Evolutionary conservation across 495 filamentous ascomycete species (phyloP).

Genomic region (Trichoderma asperelloides): DNA sequence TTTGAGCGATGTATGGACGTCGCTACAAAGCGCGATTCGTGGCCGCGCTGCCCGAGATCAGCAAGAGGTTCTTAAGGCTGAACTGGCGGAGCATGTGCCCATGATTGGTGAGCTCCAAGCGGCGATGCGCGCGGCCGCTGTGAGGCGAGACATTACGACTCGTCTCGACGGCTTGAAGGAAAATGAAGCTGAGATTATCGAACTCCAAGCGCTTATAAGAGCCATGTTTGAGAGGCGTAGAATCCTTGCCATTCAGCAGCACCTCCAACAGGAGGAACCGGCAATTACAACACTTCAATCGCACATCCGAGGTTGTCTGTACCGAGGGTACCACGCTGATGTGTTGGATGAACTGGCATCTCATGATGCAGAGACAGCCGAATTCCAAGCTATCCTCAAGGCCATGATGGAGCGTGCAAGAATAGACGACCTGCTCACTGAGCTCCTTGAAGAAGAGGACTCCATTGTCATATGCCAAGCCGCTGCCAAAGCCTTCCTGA

Average conservation of each 20-base stretch:
- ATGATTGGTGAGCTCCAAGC: conserved; percentile 29
- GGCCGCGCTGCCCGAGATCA: conserved; percentile 37
- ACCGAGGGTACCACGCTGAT: conserved; percentile 40
- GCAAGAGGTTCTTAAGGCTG: conserved; percentile 27
- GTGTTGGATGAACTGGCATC: conserved; percentile 50
- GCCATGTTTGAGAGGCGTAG: conserved; percentile 45
- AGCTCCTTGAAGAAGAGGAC: conserved; percentile 77
- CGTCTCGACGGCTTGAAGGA: conserved; percentile 31
- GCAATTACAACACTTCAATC: conserved; percentile 62
- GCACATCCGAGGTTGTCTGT: conserved; percentile 52
- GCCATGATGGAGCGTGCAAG: conserved; percentile 69
- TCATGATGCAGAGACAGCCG: conserved; percentile 47
- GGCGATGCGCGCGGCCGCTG: conserved; percentile 36
- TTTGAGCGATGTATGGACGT: conserved; percentile 32
- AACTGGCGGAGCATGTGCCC: conserved; percentile 28
- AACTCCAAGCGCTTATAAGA: conserved; percentile 38
- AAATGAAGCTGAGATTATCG: conserved; percentile 32
- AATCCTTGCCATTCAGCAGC: conserved; percentile 41
- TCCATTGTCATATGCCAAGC: conserved; percentile 66
- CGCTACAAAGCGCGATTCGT: conserved; percentile 41
- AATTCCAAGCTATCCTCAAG: conserved; percentile 64
- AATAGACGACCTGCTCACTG: conserved; percentile 57
- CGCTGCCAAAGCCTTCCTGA: conserved; percentile 59
- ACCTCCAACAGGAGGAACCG: conserved; percentile 48
- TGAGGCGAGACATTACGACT: conserved; percentile 37